phyloP scores from a whole-genome alignment of 1,284 basidiomycete genomes.

The Phellinidium pouzarii region DNA sequence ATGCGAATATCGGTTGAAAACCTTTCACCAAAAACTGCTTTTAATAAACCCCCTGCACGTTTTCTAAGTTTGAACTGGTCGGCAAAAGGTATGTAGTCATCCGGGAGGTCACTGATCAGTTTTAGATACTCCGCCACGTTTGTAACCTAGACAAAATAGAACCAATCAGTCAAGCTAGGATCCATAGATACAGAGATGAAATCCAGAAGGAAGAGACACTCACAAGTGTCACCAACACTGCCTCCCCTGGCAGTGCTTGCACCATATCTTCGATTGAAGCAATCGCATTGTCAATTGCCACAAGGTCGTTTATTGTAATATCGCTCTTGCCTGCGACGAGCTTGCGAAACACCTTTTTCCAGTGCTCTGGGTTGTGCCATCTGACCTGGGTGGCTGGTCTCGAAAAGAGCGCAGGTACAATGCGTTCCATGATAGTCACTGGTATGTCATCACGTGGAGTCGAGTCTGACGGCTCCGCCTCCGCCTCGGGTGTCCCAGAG shows the following conservation, averaged over 20 bases:
- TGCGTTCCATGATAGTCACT: neutral
- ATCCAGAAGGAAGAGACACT: neutral
- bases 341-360: constrained; percentile 4
- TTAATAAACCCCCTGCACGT: neutral
- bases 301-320: neutral
- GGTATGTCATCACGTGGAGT: neutral
- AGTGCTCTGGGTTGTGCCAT: constrained; percentile 5
- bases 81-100: constrained; percentile 7
- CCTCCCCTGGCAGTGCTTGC: neutral
- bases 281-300: neutral
- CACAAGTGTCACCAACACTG: neutral
- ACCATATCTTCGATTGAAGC: constrained; percentile 3
- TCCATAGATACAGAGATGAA: too few relatives aligned
- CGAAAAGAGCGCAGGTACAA: neutral
- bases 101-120: constrained; percentile 9
- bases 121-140: constrained; percentile 3
- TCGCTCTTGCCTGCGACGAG: constrained; percentile 5
- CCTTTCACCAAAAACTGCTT: neutral
- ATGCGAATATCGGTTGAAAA: too few relatives aligned
- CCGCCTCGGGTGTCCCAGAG: neutral
- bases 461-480: neutral
- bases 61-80: constrained; percentile 3
- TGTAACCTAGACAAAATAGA: constrained; percentile 1
- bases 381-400: neutral
- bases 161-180: neutral